Base-by-base conservation (phyloP, 2,329 filamentous ascomycete genomes). In the Aureobasidium zeae region DNA sequence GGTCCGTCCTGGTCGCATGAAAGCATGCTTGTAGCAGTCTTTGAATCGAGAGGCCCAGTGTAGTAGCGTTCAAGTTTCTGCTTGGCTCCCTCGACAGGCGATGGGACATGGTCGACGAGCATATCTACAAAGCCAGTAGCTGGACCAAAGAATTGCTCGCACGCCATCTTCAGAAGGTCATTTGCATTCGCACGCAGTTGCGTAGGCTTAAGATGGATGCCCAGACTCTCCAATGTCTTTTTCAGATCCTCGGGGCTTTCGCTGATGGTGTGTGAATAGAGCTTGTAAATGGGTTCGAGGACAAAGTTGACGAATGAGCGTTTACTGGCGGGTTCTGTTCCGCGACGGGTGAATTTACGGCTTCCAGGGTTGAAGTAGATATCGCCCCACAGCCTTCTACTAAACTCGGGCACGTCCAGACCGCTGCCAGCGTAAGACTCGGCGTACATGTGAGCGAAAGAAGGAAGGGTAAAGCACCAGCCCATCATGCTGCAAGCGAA, bases 371-470 rank as follows among this genome's bases (percentile, higher is more conserved):
- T 96, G 71, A 83, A 98, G 66, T 91, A 98, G 46, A 98, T 82
- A 59, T 98, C 89, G 16, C 91, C 91, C 91, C 91, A 98, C 51
- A 98, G 69, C 41, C 91, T 75, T 56, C 74, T 75, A 13, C 85
- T 81, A 61, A 98, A 94, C 54, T 94, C 88, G 1, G 79, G 74
- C 0, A 80, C 71, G 60, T 93, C 86, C 55, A 96, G 57, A 25
- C 55, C 47, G 16, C 44, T 44, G 20, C 53, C 56, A 2, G 56
- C 74, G 61, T 89, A 94, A 37, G 76, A 86, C 52, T 94, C 84
- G 5, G 87, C 80, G 61, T 98, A 98, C 86, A 95, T 94, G 62
- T 86, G 88, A 10, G 91, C 83, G 59, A 98, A 98, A 1, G 88
- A 95, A 49, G 81, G 81, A 24, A 98, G 69, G 0, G 88, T 96